Evolutionary conservation across 345 rosid genomes (phyloP).

Genomic region (Melaleuca quinquenervia): DNA sequence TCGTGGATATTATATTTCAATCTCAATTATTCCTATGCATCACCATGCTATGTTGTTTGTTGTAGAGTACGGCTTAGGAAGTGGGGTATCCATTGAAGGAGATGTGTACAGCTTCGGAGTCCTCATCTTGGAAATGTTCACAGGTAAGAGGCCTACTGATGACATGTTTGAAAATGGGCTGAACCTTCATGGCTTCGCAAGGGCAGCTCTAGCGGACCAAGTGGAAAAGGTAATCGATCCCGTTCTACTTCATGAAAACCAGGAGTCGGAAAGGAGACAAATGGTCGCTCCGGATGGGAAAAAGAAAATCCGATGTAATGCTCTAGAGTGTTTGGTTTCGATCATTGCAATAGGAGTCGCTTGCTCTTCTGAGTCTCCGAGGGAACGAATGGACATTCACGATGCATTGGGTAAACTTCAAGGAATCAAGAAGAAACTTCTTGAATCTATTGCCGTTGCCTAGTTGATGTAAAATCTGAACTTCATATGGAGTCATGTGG

Average conservation of each 20-base stretch:
- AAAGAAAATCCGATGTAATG: not conserved
- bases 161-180: not conserved
- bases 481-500: not conserved
- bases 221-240: not conserved
- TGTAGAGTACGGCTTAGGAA: not conserved
- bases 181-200: not conserved
- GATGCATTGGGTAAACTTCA: not conserved
- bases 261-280: accelerated
- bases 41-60: not conserved
- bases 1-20: not conserved
- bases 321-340: not conserved
- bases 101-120: not conserved
- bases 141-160: not conserved
- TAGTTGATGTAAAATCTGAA: not conserved
- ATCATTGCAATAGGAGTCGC: not conserved
- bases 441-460: not conserved
- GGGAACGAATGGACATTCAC: not conserved
- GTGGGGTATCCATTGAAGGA: not conserved
- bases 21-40: not conserved
- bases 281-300: accelerated
- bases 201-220: not conserved
- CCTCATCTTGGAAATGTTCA: not conserved
- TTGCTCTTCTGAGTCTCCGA: not conserved
- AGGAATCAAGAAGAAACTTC: not conserved
- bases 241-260: not conserved